These are phyloP conservation scores for Penicillium nordicum DNA, from an alignment of 2,329 filamentous ascomycete genomes.

Conservation along the genomic window DNA sequence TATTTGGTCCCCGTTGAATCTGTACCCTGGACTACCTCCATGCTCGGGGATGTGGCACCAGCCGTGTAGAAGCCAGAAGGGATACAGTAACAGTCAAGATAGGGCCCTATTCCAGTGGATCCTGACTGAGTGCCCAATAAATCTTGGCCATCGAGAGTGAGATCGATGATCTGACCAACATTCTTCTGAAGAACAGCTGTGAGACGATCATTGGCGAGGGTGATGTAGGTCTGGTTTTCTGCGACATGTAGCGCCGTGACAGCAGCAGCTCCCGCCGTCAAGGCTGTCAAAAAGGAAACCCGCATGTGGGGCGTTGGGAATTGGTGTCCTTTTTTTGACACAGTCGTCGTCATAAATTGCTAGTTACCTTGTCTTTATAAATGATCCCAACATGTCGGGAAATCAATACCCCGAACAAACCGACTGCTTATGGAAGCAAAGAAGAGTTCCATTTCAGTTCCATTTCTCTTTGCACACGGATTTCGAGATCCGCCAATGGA, in stretches of 20 bases:
- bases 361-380: background rate
- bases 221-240: slow-evolving; percentile 23
- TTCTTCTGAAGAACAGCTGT: slow-evolving; percentile 45
- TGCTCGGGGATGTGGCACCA: slow-evolving; percentile 49
- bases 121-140: slow-evolving; percentile 49
- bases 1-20: slow-evolving; percentile 53
- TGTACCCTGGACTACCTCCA: slow-evolving; percentile 51
- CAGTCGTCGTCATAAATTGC: background rate
- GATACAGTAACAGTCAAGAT: slow-evolving; percentile 63
- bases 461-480: background rate
- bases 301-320: background rate
- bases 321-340: background rate
- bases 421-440: background rate
- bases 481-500: background rate
- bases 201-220: slow-evolving; percentile 46
- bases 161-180: slow-evolving; percentile 41
- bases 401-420: slow-evolving; percentile 3
- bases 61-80: slow-evolving; percentile 60
- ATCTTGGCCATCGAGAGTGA: slow-evolving; percentile 50
- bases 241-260: slow-evolving; percentile 18
- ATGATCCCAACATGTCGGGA: background rate
- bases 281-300: background rate
- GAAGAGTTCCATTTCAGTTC: background rate
- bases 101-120: slow-evolving; percentile 52
- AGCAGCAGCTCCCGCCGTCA: slow-evolving; percentile 5